Evolutionary conservation across 192 early-diverging fungal genomes (phyloP), one percentile per base, ranked within the genome.

Genomic region (Gamsiella multidivaricata): DNA sequence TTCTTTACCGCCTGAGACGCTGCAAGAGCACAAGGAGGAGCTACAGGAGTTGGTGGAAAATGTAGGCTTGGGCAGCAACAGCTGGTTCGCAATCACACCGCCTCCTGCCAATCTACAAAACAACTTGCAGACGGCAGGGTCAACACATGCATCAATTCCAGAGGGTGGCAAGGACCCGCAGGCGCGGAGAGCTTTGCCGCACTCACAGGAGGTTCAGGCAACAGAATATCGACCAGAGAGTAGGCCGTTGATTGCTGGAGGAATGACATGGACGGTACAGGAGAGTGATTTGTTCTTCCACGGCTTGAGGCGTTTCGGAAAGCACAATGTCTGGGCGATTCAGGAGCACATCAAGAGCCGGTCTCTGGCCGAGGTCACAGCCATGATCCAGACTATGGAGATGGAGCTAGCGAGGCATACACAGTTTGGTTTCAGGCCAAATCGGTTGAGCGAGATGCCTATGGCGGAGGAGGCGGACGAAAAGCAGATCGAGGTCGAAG

Each of bases 321-420:
- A 62, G 31, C 73, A 76, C 34, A 76, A 76, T 18, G 53, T 76
- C 12, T 76, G 73, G 73, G 73, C 73, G 5, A 62, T 76, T 7
- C 45, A 63, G 50, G 73, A 67, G 42, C 60, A 68, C 20, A 22
- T 76, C 45, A 61, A 54, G 31, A 62, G 57, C 2, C 57, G 73
- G 12, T 68, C 73, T 3, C 36, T 76, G 37, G 73, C 73, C 8
- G 73, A 76, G 26, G 53, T 76, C n/a, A 65, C 68, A 22, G 42
- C 65, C 9, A 76, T 76, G 65, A 57, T 76, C 2, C 65, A 68
- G 29, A 34, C 51, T 5, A 67, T 76, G 73, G 73, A 76, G 53
- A 47, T 39, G 12, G 73, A 76, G n/a, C 3, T 76, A 23, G 58
- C 26, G 12, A 57, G 65, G 32, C 46, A 32, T 8, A 53, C 49